Evolutionary conservation across 257 asterid genomes (phyloP), one percentile per base, ranked within the genome.

Genomic region (Solanum verrucosum): DNA sequence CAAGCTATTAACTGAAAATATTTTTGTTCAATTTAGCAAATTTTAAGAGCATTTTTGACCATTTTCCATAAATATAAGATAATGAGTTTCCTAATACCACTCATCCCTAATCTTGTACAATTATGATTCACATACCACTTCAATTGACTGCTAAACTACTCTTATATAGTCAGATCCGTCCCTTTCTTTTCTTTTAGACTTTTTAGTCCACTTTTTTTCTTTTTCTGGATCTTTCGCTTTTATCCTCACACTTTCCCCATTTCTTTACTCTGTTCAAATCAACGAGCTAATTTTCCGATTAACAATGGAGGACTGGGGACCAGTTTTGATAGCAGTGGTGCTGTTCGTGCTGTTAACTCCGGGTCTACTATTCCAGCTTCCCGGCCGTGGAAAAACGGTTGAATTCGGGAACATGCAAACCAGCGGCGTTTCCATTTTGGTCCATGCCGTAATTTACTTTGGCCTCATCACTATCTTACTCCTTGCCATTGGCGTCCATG

Each of bases 331-430:
- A 81, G 85, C 85, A 8, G 85, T 81, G 18, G 85, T 46, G 40
- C 13, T 79, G 27, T 42, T 79, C 33, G 84, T 79, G 20, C 9
- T 79, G 38, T 81, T 81, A 46, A 44, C 85, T 25, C 85, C 85
- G 16, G 85, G 85, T 6, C 68, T 81, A 29, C 11, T 81, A 16
- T 81, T 15, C 68, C 85, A 81, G 68, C 68, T 81, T 46, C 85
- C 85, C 7, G 18, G 85, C 18, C 27, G 68, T 46, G 85, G 85
- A 29, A 81, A 46, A 29, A 63, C 52, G 16, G 68, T 46, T 46
- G 85, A 81, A 46, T 81, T 81, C 11, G 85, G 85, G 5, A 81
- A 81, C 68, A 81, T 81, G 85, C 85, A 81, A 81, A 81, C 85
- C 20, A 81, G 85, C 18, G 85, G 85, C 5, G 20, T 23, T 0